Conservation (phyloP, 2,329 filamentous ascomycete genomes). For the Thelonectria discophora region DNA sequence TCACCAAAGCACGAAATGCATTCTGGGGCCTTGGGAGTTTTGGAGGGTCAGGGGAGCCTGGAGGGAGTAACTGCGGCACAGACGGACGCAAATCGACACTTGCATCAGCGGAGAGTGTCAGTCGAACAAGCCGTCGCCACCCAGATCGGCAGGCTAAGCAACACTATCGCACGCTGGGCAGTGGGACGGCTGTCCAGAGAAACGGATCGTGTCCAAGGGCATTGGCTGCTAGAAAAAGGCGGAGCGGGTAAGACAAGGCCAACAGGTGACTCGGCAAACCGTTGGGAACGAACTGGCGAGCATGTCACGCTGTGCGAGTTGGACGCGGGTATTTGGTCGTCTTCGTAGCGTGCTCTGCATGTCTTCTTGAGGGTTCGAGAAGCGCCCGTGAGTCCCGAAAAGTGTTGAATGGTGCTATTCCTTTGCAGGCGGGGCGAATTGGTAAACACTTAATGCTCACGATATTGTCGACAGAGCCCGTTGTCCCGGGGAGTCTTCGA, state of each 20-base stretch:
- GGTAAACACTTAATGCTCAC: constrained; percentile 4
- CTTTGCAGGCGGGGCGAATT: neutral
- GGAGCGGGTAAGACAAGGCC: constrained; percentile 24
- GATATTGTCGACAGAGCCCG: constrained; percentile 1
- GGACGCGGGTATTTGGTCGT: neutral
- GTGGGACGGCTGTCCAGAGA: constrained; percentile 17
- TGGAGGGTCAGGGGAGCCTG: constrained; percentile 3
- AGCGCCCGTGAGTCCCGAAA: neutral
- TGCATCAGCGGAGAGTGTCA: constrained; percentile 12
- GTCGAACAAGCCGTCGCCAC: constrained; percentile 31
- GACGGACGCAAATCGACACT: constrained; percentile 1
- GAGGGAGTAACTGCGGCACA: too few relatives aligned
- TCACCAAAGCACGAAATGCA: constrained; percentile 15
- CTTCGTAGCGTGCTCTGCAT: neutral
- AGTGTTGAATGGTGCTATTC: constrained; percentile 1
- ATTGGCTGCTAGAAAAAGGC: constrained; percentile 18
- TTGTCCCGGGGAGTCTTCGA: constrained; percentile 11
- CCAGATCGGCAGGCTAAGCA: constrained; percentile 37
- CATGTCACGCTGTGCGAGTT: constrained; percentile 15
- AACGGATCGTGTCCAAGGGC: constrained; percentile 3
- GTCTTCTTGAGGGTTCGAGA: neutral
- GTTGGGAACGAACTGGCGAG: constrained; percentile 2
- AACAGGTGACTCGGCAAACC: constrained; percentile 20
- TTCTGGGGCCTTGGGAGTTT: constrained; percentile 5
- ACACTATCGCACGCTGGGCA: constrained; percentile 24